phyloP scores from a whole-genome alignment of 2,329 filamentous ascomycete species.

The Fusarium verrucosum region DNA sequence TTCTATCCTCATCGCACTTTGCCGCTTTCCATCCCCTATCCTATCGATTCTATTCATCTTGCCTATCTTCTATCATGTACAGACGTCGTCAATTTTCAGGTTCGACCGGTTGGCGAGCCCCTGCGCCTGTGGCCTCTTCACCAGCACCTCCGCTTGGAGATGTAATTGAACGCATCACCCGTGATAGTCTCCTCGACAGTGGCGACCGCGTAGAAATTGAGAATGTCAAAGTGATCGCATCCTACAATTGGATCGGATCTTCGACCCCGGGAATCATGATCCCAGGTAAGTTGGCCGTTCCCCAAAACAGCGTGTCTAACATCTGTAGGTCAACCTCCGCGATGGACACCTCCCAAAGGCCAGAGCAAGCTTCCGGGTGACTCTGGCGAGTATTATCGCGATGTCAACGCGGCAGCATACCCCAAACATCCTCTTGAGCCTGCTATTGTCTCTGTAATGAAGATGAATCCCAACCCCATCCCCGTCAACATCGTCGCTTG shows the following conservation, averaged over 20 bases:
- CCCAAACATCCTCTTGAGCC: slow-evolving; percentile 62
- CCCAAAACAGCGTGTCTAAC: background rate
- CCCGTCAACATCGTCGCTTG: slow-evolving; percentile 69
- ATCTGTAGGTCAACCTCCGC: slow-evolving; percentile 35
- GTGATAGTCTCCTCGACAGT: background rate
- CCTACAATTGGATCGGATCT: slow-evolving; percentile 61
- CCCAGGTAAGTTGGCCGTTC: slow-evolving; percentile 47
- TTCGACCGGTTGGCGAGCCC: background rate
- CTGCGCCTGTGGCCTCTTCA: background rate
- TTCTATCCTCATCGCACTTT: background rate
- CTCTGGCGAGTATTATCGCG: slow-evolving; percentile 60
- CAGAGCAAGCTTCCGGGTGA: slow-evolving; percentile 46
- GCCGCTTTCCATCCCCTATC: no score
- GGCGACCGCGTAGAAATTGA: slow-evolving; percentile 43
- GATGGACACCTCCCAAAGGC: slow-evolving; percentile 31
- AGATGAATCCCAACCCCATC: slow-evolving; percentile 29
- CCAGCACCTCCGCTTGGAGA: slow-evolving; percentile 37
- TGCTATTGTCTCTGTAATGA: slow-evolving; percentile 54
- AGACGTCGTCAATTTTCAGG: background rate
- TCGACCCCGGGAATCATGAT: slow-evolving; percentile 55
- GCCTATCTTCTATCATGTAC: background rate
- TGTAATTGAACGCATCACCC: slow-evolving; percentile 33
- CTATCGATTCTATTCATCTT: background rate
- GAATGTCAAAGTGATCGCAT: slow-evolving; percentile 53
- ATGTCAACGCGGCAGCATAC: slow-evolving; percentile 62